Evolutionary conservation across 805 yeast species (phyloP), one percentile per base, ranked within the genome.

Genomic region (Candida taoyuanica): DNA sequence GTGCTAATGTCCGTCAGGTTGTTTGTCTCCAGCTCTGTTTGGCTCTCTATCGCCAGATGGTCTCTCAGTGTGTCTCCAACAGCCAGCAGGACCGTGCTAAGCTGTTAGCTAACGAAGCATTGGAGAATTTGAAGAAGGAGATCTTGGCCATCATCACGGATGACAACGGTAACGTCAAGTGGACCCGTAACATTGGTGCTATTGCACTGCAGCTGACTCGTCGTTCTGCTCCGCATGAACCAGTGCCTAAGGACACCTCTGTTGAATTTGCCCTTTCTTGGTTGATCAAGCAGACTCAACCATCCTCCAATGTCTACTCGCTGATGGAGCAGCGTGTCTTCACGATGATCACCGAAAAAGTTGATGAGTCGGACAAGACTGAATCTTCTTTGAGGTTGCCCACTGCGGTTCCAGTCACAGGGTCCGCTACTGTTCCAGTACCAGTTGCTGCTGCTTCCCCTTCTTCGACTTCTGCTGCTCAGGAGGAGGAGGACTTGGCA

Each of bases 251-350:
- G 30, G 46, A 45, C 21, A 49, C 51, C 15, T 42, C 41, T 18
- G 48, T 52, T 1, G 72, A 71, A 41, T 82, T 86, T 58, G 76
- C 83, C 30, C 76, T 76, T 57, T 75, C 79, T 47, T 86, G 96
- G 95, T 68, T 87, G 32, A 68, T 83, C 34, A 85, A 81, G 55
- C 95, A 87, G 61, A 82, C 89, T 11, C 95, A 86, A 61, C 96
- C 96, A 34, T 68, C 68, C 43, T 78, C 91, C 7, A 80, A 75
- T 36, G 83, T 86, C 28, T 86, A 86, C 56, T 79, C 81, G 5
- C 68, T 85, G 34, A 68, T 87, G 71, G 96, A 86, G 60, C 69
- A 70, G 27, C 76, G 79, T 46, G 70, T 77, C 14, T 78, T 79
- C 59, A 69, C 70, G 47, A 73, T 70, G 40, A 62, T 78, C 53